phyloP scores from a whole-genome alignment of 2,329 filamentous ascomycete species.

The Fusarium sp. region DNA sequence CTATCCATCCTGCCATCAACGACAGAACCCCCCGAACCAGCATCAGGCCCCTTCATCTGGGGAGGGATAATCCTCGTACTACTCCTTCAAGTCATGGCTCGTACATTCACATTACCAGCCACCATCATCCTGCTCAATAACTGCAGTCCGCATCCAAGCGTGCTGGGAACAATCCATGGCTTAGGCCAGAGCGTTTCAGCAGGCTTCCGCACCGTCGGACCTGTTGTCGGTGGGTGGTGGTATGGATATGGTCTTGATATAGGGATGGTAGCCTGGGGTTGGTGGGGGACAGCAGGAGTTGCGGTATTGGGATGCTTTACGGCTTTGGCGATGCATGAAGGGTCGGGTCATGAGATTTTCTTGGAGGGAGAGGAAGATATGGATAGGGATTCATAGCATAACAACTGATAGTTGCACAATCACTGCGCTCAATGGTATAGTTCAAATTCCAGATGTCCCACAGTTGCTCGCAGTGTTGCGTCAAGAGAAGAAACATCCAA shows the following conservation, averaged over 20 bases:
- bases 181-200: slow-evolving; percentile 64
- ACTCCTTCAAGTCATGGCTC: slow-evolving; percentile 76
- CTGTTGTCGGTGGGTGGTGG: slow-evolving; percentile 62
- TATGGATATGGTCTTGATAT: slow-evolving; percentile 60
- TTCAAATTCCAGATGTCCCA: too few species aligned
- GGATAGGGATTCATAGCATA: slow-evolving; percentile 4
- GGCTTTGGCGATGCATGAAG: slow-evolving; percentile 73
- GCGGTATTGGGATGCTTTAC: slow-evolving; percentile 68
- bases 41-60: slow-evolving; percentile 33
- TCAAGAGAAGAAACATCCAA: background rate
- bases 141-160: slow-evolving; percentile 68
- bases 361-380: slow-evolving; percentile 59
- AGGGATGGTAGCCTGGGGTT: slow-evolving; percentile 60
- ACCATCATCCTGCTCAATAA: slow-evolving; percentile 72
- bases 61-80: slow-evolving; percentile 61
- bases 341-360: slow-evolving; percentile 70
- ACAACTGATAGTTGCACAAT: background rate
- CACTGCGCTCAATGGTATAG: background rate
- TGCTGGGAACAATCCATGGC: slow-evolving; percentile 69
- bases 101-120: slow-evolving; percentile 75
- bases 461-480: background rate
- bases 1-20: slow-evolving; percentile 61
- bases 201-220: slow-evolving; percentile 62
- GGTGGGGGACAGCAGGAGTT: slow-evolving; percentile 62
- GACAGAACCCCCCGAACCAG: slow-evolving; percentile 20